Conservation (phyloP, 2,329 filamentous ascomycete genomes). For the Cladophialophora psammophila region DNA sequence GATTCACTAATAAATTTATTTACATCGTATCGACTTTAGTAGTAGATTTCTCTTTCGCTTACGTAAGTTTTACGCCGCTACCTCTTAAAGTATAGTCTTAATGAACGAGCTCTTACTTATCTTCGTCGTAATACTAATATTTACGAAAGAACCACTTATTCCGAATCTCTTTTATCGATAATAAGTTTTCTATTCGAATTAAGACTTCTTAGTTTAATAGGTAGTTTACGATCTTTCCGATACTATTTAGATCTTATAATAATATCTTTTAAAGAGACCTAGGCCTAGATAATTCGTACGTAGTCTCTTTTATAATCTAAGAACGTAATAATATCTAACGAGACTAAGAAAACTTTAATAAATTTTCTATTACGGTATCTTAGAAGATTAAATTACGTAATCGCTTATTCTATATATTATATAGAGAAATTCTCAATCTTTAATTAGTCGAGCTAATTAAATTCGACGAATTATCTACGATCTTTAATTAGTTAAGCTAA, state of each 20-base stretch:
- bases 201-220: slow-evolving; percentile 3
- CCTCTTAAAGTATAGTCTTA: neutral
- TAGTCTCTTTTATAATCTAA: neutral
- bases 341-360: no score
- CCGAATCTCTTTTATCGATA: slow-evolving; percentile 1
- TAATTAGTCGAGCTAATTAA: slow-evolving; percentile 11
- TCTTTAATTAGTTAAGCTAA: no score
- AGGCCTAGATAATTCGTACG: neutral
- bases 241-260: slow-evolving; percentile 8
- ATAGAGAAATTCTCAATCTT: neutral
- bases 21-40: neutral
- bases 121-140: slow-evolving; percentile 10
- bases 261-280: neutral
- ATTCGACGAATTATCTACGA: neutral
- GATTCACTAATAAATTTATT: neutral
- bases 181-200: neutral
- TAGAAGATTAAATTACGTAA: neutral
- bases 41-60: neutral
- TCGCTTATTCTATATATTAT: neutral
- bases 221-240: slow-evolving; percentile 4
- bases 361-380: slow-evolving; percentile 1
- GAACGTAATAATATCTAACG: neutral
- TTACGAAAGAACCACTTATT: slow-evolving; percentile 2
- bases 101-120: slow-evolving; percentile 1
- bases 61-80: neutral